A percentile compares a stretch with the other conserved stretches of the same genome.
phyloP scores from a whole-genome alignment of 495 filamentous ascomycete species.

The Chlorociboria aeruginascens region DNA sequence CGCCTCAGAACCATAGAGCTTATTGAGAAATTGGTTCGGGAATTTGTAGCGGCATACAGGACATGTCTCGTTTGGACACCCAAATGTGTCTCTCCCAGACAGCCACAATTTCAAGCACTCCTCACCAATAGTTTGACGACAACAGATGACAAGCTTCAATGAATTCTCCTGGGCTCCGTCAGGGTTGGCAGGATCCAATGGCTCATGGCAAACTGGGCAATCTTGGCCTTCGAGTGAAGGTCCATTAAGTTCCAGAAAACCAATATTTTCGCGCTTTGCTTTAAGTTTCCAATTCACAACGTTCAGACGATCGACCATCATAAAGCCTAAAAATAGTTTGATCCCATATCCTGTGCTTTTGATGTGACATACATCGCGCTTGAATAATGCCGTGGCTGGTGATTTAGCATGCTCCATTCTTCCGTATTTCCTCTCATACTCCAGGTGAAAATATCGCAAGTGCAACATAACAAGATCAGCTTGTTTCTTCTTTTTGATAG shows the following conservation, averaged over 20 bases:
- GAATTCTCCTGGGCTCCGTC: constrained; percentile 3
- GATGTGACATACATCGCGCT: neutral
- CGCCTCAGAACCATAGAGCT: neutral
- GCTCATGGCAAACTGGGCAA: constrained; percentile 8
- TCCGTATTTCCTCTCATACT: constrained; percentile 5
- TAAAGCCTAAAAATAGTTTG: constrained; percentile 10
- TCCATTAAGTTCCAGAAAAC: neutral
- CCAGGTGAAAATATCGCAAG: neutral
- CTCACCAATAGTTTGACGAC: constrained; percentile 4
- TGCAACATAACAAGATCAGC: constrained; percentile 3
- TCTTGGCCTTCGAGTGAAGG: neutral
- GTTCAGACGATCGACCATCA: constrained; percentile 13
- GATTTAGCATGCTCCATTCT: neutral
- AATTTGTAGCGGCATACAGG: constrained; percentile 8
- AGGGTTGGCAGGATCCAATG: neutral
- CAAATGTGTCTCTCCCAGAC: neutral
- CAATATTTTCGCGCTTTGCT: neutral
- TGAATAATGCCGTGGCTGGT: neutral
- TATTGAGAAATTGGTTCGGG: neutral
- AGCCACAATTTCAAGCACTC: constrained; percentile 7
- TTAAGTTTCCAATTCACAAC: neutral
- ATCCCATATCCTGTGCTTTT: constrained; percentile 6
- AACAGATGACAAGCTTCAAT: constrained; percentile 7
- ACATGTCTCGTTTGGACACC: neutral
- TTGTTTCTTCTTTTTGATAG: neutral